phyloP scores from a whole-genome alignment of 2,329 filamentous ascomycete species.

The Sordariomycetes sp. region DNA sequence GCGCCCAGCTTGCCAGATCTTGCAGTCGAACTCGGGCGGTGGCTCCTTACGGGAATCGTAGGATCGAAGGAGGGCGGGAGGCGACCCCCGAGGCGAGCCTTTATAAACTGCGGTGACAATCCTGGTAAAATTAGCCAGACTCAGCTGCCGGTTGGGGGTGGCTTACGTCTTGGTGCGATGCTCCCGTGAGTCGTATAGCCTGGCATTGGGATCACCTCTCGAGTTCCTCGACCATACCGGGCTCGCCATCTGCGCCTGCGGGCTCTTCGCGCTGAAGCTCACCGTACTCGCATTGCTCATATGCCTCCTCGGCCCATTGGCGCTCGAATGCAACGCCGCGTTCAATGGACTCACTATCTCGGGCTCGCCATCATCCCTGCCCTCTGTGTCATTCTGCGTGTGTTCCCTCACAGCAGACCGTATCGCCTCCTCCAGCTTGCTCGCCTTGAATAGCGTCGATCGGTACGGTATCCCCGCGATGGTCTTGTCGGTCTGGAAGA shows the following conservation, averaged over 20 bases:
- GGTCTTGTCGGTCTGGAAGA: conserved; percentile 98
- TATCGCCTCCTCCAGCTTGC: conserved; percentile 89
- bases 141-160: neutral
- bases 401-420: conserved; percentile 79
- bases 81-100: conserved; percentile 60
- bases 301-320: conserved; percentile 47
- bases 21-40: conserved; percentile 84
- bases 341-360: conserved; percentile 30
- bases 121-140: conserved; percentile 36
- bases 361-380: conserved; percentile 58
- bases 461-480: conserved; percentile 92
- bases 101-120: conserved; percentile 88
- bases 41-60: conserved; percentile 94
- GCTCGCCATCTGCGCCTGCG: conserved; percentile 43
- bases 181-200: conserved; percentile 80
- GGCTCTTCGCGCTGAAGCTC: conserved; percentile 66
- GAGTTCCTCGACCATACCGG: conserved; percentile 41
- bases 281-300: conserved; percentile 72
- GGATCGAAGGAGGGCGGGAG: conserved; percentile 71
- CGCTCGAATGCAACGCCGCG: conserved; percentile 27
- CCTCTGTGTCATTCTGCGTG: conserved; percentile 71
- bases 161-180: conserved; percentile 82
- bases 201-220: conserved; percentile 75
- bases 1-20: conserved; percentile 92
- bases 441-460: conserved; percentile 93